phyloP scores from a whole-genome alignment of 805 yeast species.

The Cephaloascus fragrans region DNA sequence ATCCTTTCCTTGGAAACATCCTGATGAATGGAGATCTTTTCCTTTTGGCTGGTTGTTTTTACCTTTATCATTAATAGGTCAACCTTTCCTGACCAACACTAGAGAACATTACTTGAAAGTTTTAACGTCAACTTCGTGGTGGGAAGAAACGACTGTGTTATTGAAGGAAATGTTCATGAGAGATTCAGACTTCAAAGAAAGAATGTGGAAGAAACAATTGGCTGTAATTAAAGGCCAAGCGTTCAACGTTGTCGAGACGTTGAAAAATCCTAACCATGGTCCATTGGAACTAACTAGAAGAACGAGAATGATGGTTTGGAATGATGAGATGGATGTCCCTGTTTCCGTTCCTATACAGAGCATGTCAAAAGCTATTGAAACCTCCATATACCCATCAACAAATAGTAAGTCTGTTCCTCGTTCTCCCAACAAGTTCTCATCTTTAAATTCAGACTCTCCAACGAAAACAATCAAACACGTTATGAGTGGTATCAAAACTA shows the following conservation, averaged over 20 bases:
- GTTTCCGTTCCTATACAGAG: slow-evolving; percentile 23
- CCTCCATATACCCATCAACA: too few relatives aligned
- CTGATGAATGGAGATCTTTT: slow-evolving; percentile 72
- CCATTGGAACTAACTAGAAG: slow-evolving; percentile 59
- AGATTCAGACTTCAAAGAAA: slow-evolving; percentile 52
- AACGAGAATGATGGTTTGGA: slow-evolving; percentile 47
- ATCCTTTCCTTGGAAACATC: slow-evolving; percentile 75
- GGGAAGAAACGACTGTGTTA: slow-evolving; percentile 48
- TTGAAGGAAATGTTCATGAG: slow-evolving; percentile 39
- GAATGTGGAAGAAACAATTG: slow-evolving; percentile 61
- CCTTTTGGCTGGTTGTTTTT: slow-evolving; percentile 73
- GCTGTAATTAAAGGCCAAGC: slow-evolving; percentile 73
- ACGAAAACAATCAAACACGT: not conserved
- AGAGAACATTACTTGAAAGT: slow-evolving; percentile 47
- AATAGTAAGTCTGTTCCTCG: slow-evolving; percentile 1
- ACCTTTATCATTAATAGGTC: slow-evolving; percentile 55
- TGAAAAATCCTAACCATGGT: slow-evolving; percentile 48
- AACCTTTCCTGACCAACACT: slow-evolving; percentile 50
- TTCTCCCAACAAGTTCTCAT: not conserved
- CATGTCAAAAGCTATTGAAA: slow-evolving; percentile 34
- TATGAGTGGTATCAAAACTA: not conserved
- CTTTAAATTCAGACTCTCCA: slow-evolving; percentile 2
- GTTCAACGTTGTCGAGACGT: slow-evolving; percentile 59
- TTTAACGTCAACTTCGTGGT: slow-evolving; percentile 55
- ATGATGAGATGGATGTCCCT: slow-evolving; percentile 54